Evolutionary conservation across 352 stramenopile genomes (phyloP), one percentile per base, ranked within the genome.

Genomic region (Globisporangium orthogonon): DNA sequence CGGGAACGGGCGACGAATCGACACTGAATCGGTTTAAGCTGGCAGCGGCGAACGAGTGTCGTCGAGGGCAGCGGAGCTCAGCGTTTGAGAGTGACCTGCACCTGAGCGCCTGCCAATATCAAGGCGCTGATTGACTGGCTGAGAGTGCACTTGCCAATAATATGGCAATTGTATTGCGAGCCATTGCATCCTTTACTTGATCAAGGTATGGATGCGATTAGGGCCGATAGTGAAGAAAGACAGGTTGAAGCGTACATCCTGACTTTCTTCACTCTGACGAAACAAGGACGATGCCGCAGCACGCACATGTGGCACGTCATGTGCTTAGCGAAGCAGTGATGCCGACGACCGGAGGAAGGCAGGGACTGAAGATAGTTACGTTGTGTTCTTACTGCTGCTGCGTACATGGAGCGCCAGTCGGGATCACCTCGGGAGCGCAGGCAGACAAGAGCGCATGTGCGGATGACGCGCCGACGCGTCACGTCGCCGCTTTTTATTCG

Each of bases 21-120:
- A 74, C 69, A 83, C 82, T 92, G 82, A 92, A 86, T 92, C 82
- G 76, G 68, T 84, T 92, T 90, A 92, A 92, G 82, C 82, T 84
- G 61, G 43, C 50, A 18, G 44, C 44, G 44, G 44, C 40, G 44
- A 11, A 18, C n/a, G 44, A 17, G 37, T 13, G 37, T 43, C 37
- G 37, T 43, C 44, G 61, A 30, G 46, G 43, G 60, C 65, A 73
- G 77, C 71, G 71, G 78, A 91, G 81, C 73, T 86, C 80, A 90
- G 79, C 63, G 86, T 78, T 80, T 70, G 62, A 62, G 47, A 65
- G 67, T 62, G 44, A 33, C 50, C 35, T 60, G 52, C 23, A 23
- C 23, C 45, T 46, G 50, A 1, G 37, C 11, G 37, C 10, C 11
- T 13, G 9, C 37, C 37, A 17, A 17, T 43, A 17, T 43, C 37